Conservation (phyloP, 1,139 yeast species). For the Saccharomyces hybrid region DNA sequence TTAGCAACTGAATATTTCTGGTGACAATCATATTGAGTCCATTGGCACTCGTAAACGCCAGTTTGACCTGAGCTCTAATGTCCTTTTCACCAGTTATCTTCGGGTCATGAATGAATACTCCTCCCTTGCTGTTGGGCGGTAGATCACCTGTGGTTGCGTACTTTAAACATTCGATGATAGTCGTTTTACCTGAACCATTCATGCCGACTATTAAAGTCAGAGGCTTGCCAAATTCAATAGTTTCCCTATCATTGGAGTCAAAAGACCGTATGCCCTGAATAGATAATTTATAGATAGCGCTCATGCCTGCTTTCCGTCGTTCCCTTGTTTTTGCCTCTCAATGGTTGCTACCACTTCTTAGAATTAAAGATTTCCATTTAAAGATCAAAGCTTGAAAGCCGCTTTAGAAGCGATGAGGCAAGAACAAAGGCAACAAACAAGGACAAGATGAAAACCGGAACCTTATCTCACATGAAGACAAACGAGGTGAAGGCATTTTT, state of each 20-base stretch:
- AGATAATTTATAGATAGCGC: slow-evolving; percentile 67
- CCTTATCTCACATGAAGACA: not conserved
- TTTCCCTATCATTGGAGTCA: slow-evolving; percentile 72
- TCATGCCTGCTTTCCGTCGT: slow-evolving; percentile 36
- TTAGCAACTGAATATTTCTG: slow-evolving; percentile 66
- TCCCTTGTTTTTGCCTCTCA: not conserved
- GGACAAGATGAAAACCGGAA: not conserved
- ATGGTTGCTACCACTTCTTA: not conserved
- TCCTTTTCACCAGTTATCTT: slow-evolving; percentile 66
- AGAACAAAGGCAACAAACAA: not conserved
- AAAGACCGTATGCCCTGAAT: slow-evolving; percentile 89
- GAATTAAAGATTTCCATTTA: not conserved
- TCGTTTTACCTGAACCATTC: slow-evolving; percentile 98
- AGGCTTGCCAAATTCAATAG: slow-evolving; percentile 85
- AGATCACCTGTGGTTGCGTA: slow-evolving; percentile 93
- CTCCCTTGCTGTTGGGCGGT: slow-evolving; percentile 94
- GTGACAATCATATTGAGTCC: slow-evolving; percentile 80
- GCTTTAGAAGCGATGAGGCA: not conserved
- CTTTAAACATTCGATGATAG: slow-evolving; percentile 87
- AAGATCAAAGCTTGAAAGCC: not conserved
- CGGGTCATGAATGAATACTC: slow-evolving; percentile 95
- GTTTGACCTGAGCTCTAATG: slow-evolving; percentile 82
- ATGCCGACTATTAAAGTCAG: slow-evolving; percentile 91
- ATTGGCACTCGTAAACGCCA: slow-evolving; percentile 71
- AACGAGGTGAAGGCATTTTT: not conserved